These are phyloP conservation scores for Lactifluus hygrophoroides DNA, from an alignment of 768 basidiomycete genomes.

Conservation along the genomic window DNA sequence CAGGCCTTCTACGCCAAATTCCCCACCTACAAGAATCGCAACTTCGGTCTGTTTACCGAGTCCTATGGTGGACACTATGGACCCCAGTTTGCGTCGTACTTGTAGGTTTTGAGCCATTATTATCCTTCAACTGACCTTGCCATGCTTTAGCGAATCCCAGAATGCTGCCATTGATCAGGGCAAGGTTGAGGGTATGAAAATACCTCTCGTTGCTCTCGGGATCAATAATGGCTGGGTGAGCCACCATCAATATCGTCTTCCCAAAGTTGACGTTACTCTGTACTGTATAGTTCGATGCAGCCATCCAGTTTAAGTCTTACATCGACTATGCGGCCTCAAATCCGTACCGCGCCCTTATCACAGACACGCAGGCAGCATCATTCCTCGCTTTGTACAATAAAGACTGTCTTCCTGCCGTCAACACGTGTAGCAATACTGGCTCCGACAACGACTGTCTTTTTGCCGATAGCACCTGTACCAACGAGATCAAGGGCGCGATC, in stretches of 20 bases:
- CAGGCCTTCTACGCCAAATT: slow-evolving; percentile 27
- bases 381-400: not conserved
- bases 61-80: slow-evolving; percentile 30
- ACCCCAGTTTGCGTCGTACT: slow-evolving; percentile 16
- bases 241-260: no score
- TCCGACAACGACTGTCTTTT: slow-evolving; percentile 37
- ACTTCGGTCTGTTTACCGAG: slow-evolving; percentile 47
- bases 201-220: not conserved
- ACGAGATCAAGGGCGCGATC: slow-evolving; percentile 37
- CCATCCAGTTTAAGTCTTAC: slow-evolving; percentile 42
- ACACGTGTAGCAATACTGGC: slow-evolving; percentile 37
- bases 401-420: slow-evolving; percentile 40
- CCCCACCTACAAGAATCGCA: slow-evolving; percentile 30
- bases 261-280: not conserved
- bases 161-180: not conserved
- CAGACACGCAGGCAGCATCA: not conserved
- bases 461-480: slow-evolving; percentile 42
- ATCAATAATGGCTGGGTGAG: not conserved
- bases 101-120: not conserved
- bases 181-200: not conserved
- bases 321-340: slow-evolving; percentile 40
- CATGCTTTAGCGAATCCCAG: not conserved
- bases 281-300: slow-evolving; percentile 7
- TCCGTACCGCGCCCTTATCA: slow-evolving; percentile 22
- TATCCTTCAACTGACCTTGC: not conserved